These are phyloP conservation scores for Blastobotrys terrestris DNA, from an alignment of 805 yeast species.

Conservation along the genomic window DNA sequence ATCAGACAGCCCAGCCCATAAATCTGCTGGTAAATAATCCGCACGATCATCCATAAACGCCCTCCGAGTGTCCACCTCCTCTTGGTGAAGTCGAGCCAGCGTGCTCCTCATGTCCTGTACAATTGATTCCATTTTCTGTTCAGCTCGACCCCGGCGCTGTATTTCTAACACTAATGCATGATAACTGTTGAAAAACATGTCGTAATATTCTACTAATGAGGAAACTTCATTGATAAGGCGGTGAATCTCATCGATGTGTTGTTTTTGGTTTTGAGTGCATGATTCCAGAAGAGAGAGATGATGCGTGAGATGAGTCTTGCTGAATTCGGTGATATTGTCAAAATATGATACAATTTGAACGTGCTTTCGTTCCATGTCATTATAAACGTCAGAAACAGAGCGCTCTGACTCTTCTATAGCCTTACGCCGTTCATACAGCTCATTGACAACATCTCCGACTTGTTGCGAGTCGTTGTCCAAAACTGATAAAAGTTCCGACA, in stretches of 20 bases:
- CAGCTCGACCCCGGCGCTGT: conserved; percentile 41
- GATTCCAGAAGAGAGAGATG: conserved; percentile 20
- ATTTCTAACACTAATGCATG: conserved; percentile 47
- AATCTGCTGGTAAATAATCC: conserved; percentile 49
- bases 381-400: conserved; percentile 17
- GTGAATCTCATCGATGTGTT: conserved; percentile 24
- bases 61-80: conserved; percentile 40
- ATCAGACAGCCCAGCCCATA: conserved; percentile 42
- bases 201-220: conserved; percentile 44
- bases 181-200: conserved; percentile 47
- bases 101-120: conserved; percentile 38
- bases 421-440: conserved; percentile 19
- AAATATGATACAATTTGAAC: conserved; percentile 16
- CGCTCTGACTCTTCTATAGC: conserved; percentile 15
- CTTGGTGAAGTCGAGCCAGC: conserved; percentile 35
- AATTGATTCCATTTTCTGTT: conserved; percentile 36
- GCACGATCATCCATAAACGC: conserved; percentile 45
- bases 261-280: conserved; percentile 18
- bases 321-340: conserved; percentile 18
- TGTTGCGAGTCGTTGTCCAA: conserved; percentile 33
- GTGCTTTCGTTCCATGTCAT: conserved; percentile 24
- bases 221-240: conserved; percentile 32
- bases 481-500: conserved; percentile 52
- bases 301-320: conserved; percentile 12
- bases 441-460: conserved; percentile 27